A percentile compares a stretch with the other conserved stretches of the same genome.
phyloP scores from a whole-genome alignment of 192 early-diverging fungal species.

The Coemansia sp. region DNA sequence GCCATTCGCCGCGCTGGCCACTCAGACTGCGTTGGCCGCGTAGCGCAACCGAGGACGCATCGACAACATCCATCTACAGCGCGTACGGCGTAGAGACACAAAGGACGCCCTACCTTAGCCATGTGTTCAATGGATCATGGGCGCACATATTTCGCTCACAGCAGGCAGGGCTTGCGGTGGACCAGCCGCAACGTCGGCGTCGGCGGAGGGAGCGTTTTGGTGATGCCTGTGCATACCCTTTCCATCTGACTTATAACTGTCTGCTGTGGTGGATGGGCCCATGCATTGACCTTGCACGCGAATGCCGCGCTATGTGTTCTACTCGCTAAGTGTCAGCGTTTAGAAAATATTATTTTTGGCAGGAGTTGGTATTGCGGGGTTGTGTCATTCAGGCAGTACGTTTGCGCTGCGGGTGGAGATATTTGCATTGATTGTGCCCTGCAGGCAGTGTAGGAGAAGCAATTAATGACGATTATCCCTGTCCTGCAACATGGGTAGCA shows the following conservation, averaged over 20 bases:
- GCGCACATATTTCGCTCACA: conserved; percentile 36
- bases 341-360: no score
- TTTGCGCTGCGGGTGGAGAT: no score
- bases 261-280: conserved; percentile 39
- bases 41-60: conserved; percentile 1
- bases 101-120: conserved; percentile 1
- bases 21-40: conserved; percentile 1
- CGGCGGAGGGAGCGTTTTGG: conserved; percentile 14
- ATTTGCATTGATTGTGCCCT: no score
- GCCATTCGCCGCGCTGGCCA: no score
- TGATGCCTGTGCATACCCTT: conserved; percentile 28
- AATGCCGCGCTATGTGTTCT: conserved; percentile 10
- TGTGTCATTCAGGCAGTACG: no score
- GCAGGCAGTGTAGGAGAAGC: no score
- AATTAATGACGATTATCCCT: no score
- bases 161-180: conserved; percentile 2
- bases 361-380: no score
- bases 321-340: not conserved
- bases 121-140: conserved; percentile 31
- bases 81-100: not conserved
- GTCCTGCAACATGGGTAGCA: no score
- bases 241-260: conserved; percentile 42
- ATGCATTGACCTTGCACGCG: conserved; percentile 23
- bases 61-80: conserved; percentile 1
- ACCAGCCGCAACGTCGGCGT: conserved; percentile 6